phyloP scores from a whole-genome alignment of 2,329 filamentous ascomycete species.

The Aspergillus awamori region DNA sequence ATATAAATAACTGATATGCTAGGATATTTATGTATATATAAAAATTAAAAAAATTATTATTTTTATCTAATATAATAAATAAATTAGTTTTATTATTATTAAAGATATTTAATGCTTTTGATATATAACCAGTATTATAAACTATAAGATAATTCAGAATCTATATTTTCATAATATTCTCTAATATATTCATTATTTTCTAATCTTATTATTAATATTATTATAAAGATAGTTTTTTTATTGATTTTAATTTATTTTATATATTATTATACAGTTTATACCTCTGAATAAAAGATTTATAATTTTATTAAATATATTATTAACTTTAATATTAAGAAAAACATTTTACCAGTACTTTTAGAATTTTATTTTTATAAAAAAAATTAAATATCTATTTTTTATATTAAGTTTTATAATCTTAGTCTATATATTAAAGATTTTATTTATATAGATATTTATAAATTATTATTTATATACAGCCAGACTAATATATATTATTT shows the following conservation, averaged over 20 bases:
- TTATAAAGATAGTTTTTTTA: not conserved
- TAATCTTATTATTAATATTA: too few species aligned
- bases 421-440: not conserved
- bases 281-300: too few species aligned
- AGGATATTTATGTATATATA: not conserved
- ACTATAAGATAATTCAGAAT: not conserved
- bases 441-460: not conserved
- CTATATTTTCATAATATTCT: not conserved
- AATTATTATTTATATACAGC: not conserved
- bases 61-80: too few species aligned
- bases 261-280: not conserved
- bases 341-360: not conserved
- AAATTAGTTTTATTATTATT: not conserved
- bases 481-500: too few species aligned
- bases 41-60: not conserved
- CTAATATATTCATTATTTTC: not conserved
- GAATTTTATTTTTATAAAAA: too few species aligned
- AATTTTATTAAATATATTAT: too few species aligned
- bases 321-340: too few species aligned
- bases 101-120: not conserved
- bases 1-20: too few species aligned
- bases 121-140: slow-evolving; percentile 1
- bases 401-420: not conserved
- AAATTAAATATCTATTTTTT: too few species aligned
- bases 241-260: not conserved